A percentile compares a stretch with the other conserved stretches of the same genome.
These are phyloP conservation scores for Thyridium curvatum DNA, from an alignment of 2,329 filamentous ascomycete species.

Conservation along the genomic window DNA sequence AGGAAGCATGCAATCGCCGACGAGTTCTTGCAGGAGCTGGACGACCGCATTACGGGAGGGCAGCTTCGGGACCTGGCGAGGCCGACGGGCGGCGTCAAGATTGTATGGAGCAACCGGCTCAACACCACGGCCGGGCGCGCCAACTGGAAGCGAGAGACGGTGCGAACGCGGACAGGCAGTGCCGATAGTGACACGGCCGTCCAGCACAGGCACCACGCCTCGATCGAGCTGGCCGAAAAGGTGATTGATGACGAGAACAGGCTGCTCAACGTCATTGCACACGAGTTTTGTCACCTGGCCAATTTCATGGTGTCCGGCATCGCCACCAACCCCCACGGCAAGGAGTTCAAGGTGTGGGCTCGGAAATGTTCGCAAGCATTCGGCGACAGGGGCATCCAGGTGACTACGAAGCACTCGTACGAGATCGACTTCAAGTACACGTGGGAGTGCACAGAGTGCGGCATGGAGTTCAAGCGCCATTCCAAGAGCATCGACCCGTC, in stretches of 20 bases:
- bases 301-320: conserved; percentile 78
- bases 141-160: conserved; percentile 60
- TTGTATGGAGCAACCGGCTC: conserved; percentile 72
- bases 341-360: conserved; percentile 17
- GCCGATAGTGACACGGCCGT: conserved; percentile 13
- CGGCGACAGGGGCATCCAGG: conserved; percentile 56
- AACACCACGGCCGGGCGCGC: conserved; percentile 74
- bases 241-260: conserved; percentile 74
- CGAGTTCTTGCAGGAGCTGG: conserved; percentile 63
- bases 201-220: conserved; percentile 54
- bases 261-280: conserved; percentile 84
- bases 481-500: conserved; percentile 74
- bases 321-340: conserved; percentile 13
- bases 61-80: conserved; percentile 51
- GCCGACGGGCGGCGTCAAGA: conserved; percentile 61
- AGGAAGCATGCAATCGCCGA: conserved; percentile 57
- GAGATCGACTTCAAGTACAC: conserved; percentile 88
- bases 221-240: conserved; percentile 83
- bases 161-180: conserved; percentile 21
- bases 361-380: conserved; percentile 45
- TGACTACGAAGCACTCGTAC: conserved; percentile 88
- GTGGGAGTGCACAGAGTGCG: conserved; percentile 71
- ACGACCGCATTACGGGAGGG: conserved; percentile 55
- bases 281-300: conserved; percentile 92
- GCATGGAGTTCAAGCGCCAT: conserved; percentile 71